These are phyloP conservation scores for Phytopythium vexans DNA, from an alignment of 352 stramenopile species.

Conservation along the genomic window DNA sequence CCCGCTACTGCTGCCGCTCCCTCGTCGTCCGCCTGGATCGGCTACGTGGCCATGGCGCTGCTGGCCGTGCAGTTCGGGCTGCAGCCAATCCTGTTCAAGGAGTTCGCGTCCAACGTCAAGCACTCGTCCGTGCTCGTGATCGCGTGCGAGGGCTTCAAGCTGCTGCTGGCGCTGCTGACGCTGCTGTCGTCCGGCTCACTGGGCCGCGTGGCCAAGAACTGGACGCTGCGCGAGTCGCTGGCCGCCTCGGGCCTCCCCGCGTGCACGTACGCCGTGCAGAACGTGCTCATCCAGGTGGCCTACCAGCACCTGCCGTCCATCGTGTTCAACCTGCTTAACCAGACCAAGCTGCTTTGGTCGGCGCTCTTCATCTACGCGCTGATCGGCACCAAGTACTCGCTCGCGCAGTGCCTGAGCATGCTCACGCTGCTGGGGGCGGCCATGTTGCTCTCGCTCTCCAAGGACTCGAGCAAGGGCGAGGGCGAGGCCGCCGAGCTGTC, in stretches of 20 bases:
- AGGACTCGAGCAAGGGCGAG: constrained; percentile 20
- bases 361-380: constrained; percentile 80
- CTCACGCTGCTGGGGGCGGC: constrained; percentile 62
- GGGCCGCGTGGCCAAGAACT: constrained; percentile 38
- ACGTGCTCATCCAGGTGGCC: constrained; percentile 80
- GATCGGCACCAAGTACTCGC: constrained; percentile 64
- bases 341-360: constrained; percentile 84
- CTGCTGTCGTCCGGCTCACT: constrained; percentile 37
- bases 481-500: constrained; percentile 21
- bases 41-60: constrained; percentile 55
- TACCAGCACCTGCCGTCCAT: constrained; percentile 83
- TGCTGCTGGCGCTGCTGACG: constrained; percentile 49
- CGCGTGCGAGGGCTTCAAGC: constrained; percentile 68
- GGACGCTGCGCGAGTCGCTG: constrained; percentile 55
- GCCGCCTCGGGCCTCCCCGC: constrained; percentile 68
- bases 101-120: constrained; percentile 53
- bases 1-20: not conserved
- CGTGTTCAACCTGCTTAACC: constrained; percentile 86
- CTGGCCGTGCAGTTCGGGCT: constrained; percentile 80
- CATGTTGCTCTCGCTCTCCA: constrained; percentile 64
- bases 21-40: constrained; percentile 17
- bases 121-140: constrained; percentile 73
- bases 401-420: constrained; percentile 74
- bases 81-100: constrained; percentile 82
- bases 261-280: constrained; percentile 86